phyloP scores from a whole-genome alignment of 352 stramenopile species.

The Globisporangium orthogonon region DNA sequence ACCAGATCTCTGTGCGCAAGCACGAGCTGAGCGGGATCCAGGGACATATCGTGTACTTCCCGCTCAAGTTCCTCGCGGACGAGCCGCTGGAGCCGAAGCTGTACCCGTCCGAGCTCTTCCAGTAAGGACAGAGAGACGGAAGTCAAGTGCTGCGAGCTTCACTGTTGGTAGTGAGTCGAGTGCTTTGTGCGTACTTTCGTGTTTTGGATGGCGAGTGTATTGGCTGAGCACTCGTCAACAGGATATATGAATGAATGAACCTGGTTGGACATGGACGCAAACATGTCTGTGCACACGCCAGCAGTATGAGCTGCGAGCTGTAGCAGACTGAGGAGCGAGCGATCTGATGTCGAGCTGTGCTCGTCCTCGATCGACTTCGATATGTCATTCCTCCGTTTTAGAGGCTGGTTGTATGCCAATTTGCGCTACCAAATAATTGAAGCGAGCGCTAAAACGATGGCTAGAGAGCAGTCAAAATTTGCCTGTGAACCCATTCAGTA shows the following conservation, averaged over 20 bases:
- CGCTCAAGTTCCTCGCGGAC: slow-evolving; percentile 76
- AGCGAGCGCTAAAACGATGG: neutral
- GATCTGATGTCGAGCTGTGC: too few species aligned
- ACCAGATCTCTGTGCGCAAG: slow-evolving; percentile 54
- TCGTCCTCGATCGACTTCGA: too few species aligned
- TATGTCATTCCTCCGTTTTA: neutral
- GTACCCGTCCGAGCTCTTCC: slow-evolving; percentile 74
- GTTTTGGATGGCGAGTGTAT: too few species aligned
- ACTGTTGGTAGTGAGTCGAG: too few species aligned
- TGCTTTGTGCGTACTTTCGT: too few species aligned
- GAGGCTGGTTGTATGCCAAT: neutral
- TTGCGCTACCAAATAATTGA: neutral
- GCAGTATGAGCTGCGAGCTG: too few species aligned
- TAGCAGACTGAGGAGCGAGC: too few species aligned
- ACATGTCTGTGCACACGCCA: too few species aligned
- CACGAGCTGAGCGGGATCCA: slow-evolving; percentile 60
- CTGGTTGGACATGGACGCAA: too few species aligned
- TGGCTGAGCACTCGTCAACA: too few species aligned
- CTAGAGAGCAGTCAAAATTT: neutral
- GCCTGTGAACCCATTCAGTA: neutral
- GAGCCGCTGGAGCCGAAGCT: slow-evolving; percentile 80
- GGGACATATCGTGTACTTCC: slow-evolving; percentile 85
- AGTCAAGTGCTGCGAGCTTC: too few species aligned
- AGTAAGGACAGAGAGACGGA: slow-evolving; percentile 21
- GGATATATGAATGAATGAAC: too few species aligned